These are phyloP conservation scores for Jaltomata sinuosa DNA, from an alignment of 257 asterid genomes.

Conservation along the genomic window DNA sequence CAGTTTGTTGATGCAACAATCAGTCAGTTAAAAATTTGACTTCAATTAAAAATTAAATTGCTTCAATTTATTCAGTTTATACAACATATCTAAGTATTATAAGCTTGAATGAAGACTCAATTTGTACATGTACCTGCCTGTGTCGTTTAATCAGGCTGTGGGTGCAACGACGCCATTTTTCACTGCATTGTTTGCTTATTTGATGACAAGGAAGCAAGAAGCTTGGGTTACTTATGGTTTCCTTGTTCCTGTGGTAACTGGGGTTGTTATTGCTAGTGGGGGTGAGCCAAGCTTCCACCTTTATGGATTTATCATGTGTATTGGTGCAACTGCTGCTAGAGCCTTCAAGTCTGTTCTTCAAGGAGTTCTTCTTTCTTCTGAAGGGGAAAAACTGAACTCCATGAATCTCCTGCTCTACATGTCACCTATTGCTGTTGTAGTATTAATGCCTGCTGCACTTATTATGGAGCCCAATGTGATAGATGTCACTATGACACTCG, in stretches of 20 bases:
- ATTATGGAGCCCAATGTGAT: slow-evolving; percentile 73
- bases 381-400: slow-evolving; percentile 84
- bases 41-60: no score
- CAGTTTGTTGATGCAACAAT: no score
- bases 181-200: slow-evolving; percentile 67
- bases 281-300: slow-evolving; percentile 93
- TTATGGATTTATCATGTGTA: slow-evolving; percentile 75
- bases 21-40: no score
- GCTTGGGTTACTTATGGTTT: slow-evolving; percentile 60
- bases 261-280: slow-evolving; percentile 88
- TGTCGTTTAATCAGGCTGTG: slow-evolving; percentile 74
- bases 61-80: no score
- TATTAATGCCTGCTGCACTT: slow-evolving; percentile 73
- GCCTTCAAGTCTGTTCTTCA: slow-evolving; percentile 89
- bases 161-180: slow-evolving; percentile 90
- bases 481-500: slow-evolving; percentile 66
- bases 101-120: no score
- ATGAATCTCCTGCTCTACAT: slow-evolving; percentile 92
- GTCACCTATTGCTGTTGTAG: slow-evolving; percentile 79
- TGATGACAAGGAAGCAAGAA: slow-evolving; percentile 65
- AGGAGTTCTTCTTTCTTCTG: slow-evolving; percentile 85
- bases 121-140: slow-evolving; percentile 68
- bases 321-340: slow-evolving; percentile 90
- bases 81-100: no score
- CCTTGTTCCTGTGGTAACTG: slow-evolving; percentile 79